These are phyloP conservation scores for Rhizoclosmatium globosum DNA, from an alignment of 192 early-diverging fungal genomes.

Conservation along the genomic window DNA sequence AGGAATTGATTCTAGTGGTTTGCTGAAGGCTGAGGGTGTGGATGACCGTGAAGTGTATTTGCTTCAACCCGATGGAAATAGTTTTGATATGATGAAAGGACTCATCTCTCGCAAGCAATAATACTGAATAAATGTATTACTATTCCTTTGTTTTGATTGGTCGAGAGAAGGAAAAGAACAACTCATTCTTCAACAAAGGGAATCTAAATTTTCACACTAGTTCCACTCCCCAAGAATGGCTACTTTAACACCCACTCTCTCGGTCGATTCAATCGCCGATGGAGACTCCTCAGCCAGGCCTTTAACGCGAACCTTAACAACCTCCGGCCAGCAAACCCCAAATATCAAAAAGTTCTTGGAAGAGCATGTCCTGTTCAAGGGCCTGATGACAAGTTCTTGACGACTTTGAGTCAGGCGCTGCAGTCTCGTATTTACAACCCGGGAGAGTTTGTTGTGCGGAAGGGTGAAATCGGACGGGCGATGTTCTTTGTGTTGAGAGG, in stretches of 20 bases:
- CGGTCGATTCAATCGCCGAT: too few species aligned
- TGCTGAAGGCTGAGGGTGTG: constrained; percentile 74
- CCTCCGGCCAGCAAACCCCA: constrained; percentile 5
- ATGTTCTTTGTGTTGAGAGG: constrained; percentile 65
- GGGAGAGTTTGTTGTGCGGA: constrained; percentile 57
- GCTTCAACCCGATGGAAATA: constrained; percentile 97
- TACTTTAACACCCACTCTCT: too few species aligned
- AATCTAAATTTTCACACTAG: neutral
- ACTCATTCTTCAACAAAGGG: neutral
- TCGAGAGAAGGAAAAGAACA: neutral
- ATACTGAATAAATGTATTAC: neutral
- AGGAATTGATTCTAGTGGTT: constrained; percentile 79
- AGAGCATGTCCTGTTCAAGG: constrained; percentile 57
- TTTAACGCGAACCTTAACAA: neutral
- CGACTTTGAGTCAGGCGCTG: constrained; percentile 50
- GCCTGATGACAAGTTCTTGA: constrained; percentile 56
- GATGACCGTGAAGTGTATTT: constrained; percentile 63
- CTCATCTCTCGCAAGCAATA: constrained; percentile 79
- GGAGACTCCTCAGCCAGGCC: neutral
- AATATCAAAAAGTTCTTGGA: constrained; percentile 48
- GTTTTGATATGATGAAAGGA: constrained; percentile 96
- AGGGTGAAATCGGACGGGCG: constrained; percentile 66
- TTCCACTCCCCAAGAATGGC: too few species aligned
- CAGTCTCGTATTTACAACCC: constrained; percentile 57
- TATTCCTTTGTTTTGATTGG: neutral